Conservation (phyloP, 2,329 filamentous ascomycete species). For the Colletotrichum sp. region DNA sequence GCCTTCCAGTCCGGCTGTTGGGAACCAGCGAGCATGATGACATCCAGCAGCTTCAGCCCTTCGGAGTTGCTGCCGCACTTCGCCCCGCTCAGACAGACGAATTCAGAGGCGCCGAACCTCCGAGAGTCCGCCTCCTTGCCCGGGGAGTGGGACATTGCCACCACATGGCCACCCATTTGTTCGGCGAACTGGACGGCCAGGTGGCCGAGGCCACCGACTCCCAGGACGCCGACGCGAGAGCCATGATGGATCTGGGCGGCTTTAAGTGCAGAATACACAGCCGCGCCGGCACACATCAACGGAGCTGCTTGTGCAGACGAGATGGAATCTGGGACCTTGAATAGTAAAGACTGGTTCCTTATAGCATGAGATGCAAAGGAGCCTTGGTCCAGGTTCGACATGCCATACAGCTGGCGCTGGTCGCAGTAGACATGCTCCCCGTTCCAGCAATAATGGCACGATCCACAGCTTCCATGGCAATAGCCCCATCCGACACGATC, state of each 20-base stretch:
- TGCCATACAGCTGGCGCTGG: neutral
- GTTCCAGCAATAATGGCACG: neutral
- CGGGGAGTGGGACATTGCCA: neutral
- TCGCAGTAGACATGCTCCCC: neutral
- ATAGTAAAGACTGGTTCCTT: neutral
- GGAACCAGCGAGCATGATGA: neutral
- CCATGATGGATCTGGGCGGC: neutral
- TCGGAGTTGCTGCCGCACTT: neutral
- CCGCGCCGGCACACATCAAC: neutral
- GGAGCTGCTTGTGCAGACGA: neutral
- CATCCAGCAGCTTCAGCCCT: neutral
- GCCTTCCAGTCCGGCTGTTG: neutral
- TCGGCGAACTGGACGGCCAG: neutral
- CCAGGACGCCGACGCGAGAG: neutral
- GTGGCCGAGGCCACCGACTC: neutral
- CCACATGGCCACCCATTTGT: neutral
- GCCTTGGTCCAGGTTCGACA: neutral
- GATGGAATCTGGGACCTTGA: neutral
- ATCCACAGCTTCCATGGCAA: neutral
- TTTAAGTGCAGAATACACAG: neutral
- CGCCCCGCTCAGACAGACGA: neutral
- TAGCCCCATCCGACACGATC: neutral
- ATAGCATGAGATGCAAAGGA: neutral
- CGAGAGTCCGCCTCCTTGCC: neutral
- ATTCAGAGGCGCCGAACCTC: neutral